These are phyloP conservation scores for Yamadazyma insecticola DNA, from an alignment of 805 yeast genomes.

Conservation along the genomic window DNA sequence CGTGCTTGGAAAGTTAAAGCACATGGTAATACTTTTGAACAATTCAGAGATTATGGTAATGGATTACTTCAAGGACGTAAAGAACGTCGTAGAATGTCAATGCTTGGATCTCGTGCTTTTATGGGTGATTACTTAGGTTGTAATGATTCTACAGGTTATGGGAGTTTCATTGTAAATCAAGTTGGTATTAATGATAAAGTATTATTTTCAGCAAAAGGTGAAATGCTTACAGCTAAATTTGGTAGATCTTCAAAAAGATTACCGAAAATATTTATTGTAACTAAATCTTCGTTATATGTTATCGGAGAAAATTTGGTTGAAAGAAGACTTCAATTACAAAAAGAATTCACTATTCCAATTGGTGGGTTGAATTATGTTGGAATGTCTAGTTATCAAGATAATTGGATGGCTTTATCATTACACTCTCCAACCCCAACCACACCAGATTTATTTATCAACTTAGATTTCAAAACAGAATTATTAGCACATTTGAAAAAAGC, in stretches of 20 bases:
- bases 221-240: slow-evolving; percentile 75
- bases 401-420: slow-evolving; percentile 78
- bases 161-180: slow-evolving; percentile 67
- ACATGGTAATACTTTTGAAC: slow-evolving; percentile 78
- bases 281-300: slow-evolving; percentile 58
- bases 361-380: slow-evolving; percentile 57
- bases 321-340: slow-evolving; percentile 46
- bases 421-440: slow-evolving; percentile 42
- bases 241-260: slow-evolving; percentile 86
- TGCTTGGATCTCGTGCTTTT: slow-evolving; percentile 82
- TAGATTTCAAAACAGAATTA: slow-evolving; percentile 86
- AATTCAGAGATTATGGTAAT: slow-evolving; percentile 82
- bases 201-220: slow-evolving; percentile 79
- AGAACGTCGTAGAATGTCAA: slow-evolving; percentile 84
- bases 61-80: slow-evolving; percentile 66
- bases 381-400: slow-evolving; percentile 77
- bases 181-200: slow-evolving; percentile 67
- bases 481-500: slow-evolving; percentile 66
- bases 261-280: slow-evolving; percentile 68
- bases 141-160: slow-evolving; percentile 65
- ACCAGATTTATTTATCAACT: slow-evolving; percentile 78
- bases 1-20: slow-evolving; percentile 75
- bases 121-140: slow-evolving; percentile 94
- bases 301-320: slow-evolving; percentile 71
- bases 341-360: slow-evolving; percentile 63